Conservation (phyloP, 2,329 filamentous ascomycete genomes). For the Sarocladium kiliense region DNA sequence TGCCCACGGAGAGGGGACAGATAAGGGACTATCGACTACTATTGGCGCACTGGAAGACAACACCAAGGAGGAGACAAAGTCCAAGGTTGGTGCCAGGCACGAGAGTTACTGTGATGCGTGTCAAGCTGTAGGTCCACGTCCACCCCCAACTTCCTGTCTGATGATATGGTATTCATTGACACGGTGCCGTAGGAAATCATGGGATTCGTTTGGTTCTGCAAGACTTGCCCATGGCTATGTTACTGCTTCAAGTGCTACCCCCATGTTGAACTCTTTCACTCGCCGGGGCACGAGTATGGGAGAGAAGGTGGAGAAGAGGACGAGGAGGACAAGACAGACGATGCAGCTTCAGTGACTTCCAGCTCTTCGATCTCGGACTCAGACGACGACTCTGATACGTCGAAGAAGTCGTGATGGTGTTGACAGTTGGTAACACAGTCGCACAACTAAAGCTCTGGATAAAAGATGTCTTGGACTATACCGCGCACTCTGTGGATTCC, state of each 20-base stretch:
- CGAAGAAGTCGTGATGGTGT: not conserved
- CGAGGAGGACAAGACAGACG: not conserved
- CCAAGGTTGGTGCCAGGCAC: slow-evolving; percentile 1
- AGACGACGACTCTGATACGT: not conserved
- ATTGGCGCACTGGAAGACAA: too few relatives aligned
- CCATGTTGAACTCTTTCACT: slow-evolving; percentile 5
- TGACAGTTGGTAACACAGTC: too few relatives aligned
- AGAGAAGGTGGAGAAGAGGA: slow-evolving; percentile 11
- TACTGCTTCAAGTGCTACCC: slow-evolving; percentile 12
- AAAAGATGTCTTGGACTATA: too few relatives aligned
- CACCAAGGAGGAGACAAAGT: slow-evolving; percentile 8
- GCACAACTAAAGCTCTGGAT: too few relatives aligned
- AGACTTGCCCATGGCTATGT: slow-evolving; percentile 8
- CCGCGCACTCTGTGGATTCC: too few relatives aligned
- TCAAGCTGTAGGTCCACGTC: slow-evolving; percentile 10
- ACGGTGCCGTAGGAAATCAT: slow-evolving; percentile 3
- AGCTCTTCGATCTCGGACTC: slow-evolving; percentile 12
- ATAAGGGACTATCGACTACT: too few relatives aligned
- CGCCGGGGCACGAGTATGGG: slow-evolving; percentile 7
- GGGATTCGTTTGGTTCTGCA: slow-evolving; percentile 11
- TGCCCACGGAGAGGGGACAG: too few relatives aligned
- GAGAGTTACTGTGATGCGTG: slow-evolving; percentile 10
- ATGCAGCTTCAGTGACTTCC: slow-evolving; percentile 10
- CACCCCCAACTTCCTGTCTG: too few relatives aligned
- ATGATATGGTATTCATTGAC: not conserved